phyloP scores from a whole-genome alignment of 331 rosid species.

The Phaseolus coccineus region DNA sequence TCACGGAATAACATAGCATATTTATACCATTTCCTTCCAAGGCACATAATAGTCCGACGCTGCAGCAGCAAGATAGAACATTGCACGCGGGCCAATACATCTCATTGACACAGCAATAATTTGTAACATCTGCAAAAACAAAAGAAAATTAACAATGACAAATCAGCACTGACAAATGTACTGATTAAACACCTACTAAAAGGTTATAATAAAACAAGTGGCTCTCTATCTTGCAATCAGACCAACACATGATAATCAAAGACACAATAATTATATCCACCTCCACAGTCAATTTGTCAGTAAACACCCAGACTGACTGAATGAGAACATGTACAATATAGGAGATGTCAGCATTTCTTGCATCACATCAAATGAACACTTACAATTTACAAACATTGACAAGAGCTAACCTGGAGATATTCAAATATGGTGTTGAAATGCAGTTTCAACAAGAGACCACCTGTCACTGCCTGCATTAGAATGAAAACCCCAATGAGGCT shows the following conservation, averaged over 20 bases:
- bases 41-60: conserved; percentile 94
- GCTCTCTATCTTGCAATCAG: conserved; percentile 35
- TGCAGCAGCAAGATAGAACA: conserved; percentile 97
- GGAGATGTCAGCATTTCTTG: conserved; percentile 24
- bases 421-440: conserved; percentile 89
- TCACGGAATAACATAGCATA: conserved; percentile 31
- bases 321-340: not conserved
- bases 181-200: conserved; percentile 14
- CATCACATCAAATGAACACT: conserved; percentile 22
- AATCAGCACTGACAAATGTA: conserved; percentile 24
- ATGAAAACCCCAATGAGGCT: conserved; percentile 36
- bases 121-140: conserved; percentile 70
- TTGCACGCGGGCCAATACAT: conserved; percentile 61
- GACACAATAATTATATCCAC: conserved; percentile 9
- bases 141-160: conserved; percentile 27
- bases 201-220: conserved; percentile 27
- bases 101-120: conserved; percentile 63
- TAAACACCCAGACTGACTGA: conserved; percentile 15
- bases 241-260: conserved; percentile 22
- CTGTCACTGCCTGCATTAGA: conserved; percentile 69
- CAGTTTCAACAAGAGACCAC: conserved; percentile 74
- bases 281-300: conserved; percentile 2
- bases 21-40: conserved; percentile 91
- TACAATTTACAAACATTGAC: conserved; percentile 23
- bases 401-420: conserved; percentile 87